Base-by-base conservation (phyloP, 2,329 filamentous ascomycete genomes). In the Colletotrichum lini region DNA sequence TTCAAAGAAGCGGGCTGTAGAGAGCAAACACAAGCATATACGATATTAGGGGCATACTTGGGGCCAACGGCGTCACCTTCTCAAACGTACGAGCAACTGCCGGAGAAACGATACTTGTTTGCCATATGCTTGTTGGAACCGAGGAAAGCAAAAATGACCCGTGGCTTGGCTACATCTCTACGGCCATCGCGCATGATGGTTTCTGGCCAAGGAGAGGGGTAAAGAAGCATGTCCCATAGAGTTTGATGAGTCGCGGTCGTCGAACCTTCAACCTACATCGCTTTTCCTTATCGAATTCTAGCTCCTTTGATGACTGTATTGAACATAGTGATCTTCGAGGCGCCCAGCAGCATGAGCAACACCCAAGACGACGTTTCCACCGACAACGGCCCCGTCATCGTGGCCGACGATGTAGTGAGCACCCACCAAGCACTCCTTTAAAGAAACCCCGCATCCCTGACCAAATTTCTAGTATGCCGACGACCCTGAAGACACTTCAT, bases 161-260 rank as follows among this genome's bases (percentile, higher is more conserved):
- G 47, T 30, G 40, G 23, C 26, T 54, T 21, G 9, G 63, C 54
- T 23, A 9, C 21, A 26, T 35, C 67, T 35, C 30, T 56, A 18
- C 26, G 7, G n/a, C 26, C 47, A 56, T 44, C 40, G 9, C 60
- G 62, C 67, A 65, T 47, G 38, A 44, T 56, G 26, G 9, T 30
- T 42, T 23, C 42, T 26, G 13, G 47, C 40, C 54, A 47, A 53
- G 23, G 45, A 66, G 67, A 70, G 61, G 30, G 67, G 67, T 70
- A 60, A 40, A 49, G 9, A 21, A 42, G 9, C 1, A 2, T 18
- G 6, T 42, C 16, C 21, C 21, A 23, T 23, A 63, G 13, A 52
- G 16, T 42, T 42, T 53, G 21, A 63, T 44, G 35, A 16, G 12
- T 38, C 60, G 16, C 45, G 18, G 42, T 2, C 57, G 53, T 47